Evolutionary conservation across 371 early-diverging fungal species (phyloP).

Genomic region (Dinochytrium kinnereticum): DNA sequence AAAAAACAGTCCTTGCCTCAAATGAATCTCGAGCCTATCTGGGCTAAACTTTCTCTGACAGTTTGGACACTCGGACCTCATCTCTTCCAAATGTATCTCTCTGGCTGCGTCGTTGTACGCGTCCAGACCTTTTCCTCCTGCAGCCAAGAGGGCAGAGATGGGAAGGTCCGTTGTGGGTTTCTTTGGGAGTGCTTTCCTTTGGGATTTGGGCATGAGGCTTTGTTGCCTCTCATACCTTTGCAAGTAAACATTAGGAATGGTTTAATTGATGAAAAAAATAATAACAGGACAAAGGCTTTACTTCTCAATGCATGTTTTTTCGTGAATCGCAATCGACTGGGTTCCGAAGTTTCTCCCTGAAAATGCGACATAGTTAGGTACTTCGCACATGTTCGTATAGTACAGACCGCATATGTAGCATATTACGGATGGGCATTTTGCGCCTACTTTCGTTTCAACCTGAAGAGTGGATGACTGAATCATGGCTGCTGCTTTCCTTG

Average conservation of each 20-base stretch:
- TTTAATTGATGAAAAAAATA: no score
- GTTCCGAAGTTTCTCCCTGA: conserved; percentile 27
- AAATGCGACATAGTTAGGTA: no score
- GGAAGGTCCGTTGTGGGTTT: conserved; percentile 14
- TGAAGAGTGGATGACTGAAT: not conserved
- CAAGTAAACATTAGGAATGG: not conserved
- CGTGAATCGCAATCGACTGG: conserved; percentile 26
- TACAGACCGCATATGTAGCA: conserved; percentile 25
- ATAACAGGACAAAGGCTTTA: no score
- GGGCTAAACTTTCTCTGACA: conserved; percentile 27
- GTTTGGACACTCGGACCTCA: conserved; percentile 26
- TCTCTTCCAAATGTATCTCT: conserved; percentile 16
- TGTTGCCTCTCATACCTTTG: conserved; percentile 28
- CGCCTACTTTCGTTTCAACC: conserved; percentile 21
- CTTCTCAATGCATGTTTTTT: conserved; percentile 26
- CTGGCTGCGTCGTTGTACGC: conserved; percentile 33
- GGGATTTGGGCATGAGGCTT: conserved; percentile 23
- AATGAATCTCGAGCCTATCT: conserved; percentile 30
- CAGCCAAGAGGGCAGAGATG: not conserved
- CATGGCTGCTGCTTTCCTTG: not conserved
- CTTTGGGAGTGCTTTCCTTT: conserved; percentile 26
- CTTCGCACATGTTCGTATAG: not conserved
- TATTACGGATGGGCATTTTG: conserved; percentile 20
- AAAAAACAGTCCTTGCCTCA: conserved; percentile 20
- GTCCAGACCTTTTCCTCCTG: not conserved